Evolutionary conservation across 805 yeast species (phyloP).

Genomic region (Yarrowia phangngaensis): DNA sequence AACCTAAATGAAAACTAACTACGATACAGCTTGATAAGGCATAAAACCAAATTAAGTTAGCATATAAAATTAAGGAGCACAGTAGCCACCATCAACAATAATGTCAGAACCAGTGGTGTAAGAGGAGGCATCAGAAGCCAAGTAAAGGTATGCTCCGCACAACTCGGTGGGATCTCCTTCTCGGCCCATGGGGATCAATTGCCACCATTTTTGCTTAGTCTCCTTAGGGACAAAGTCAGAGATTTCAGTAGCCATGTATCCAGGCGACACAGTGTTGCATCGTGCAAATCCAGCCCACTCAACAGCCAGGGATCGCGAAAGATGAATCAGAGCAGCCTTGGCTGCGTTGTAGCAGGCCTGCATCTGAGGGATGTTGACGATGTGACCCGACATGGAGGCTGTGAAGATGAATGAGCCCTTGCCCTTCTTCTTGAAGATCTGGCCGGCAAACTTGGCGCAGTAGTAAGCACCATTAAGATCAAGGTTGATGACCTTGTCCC

Average conservation of each 20-base stretch:
- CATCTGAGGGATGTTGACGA: conserved; percentile 80
- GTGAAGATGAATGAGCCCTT: conserved; percentile 77
- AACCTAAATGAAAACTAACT: no score
- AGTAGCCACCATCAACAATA: conserved; percentile 75
- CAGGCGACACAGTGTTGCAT: conserved; percentile 78
- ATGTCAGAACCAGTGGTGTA: conserved; percentile 78
- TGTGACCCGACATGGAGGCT: conserved; percentile 85
- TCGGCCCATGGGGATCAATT: conserved; percentile 64
- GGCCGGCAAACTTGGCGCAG: conserved; percentile 71
- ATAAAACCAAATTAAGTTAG: background rate
- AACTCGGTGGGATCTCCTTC: conserved; percentile 70
- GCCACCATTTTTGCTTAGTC: conserved; percentile 49
- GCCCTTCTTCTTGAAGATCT: conserved; percentile 66
- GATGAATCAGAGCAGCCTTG: conserved; percentile 77
- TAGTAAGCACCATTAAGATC: conserved; percentile 79
- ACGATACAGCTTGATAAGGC: no score
- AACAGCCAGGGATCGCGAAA: conserved; percentile 72
- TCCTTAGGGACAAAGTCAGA: conserved; percentile 48
- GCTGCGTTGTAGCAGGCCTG: conserved; percentile 85
- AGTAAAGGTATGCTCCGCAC: conserved; percentile 72
- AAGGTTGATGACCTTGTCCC: conserved; percentile 68
- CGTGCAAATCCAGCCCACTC: conserved; percentile 92
- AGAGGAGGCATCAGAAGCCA: conserved; percentile 76
- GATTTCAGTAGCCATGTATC: conserved; percentile 76
- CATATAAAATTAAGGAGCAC: conserved; percentile 42